Base-by-base conservation (phyloP, 2,329 filamentous ascomycete species). In the Talaromyces sp. region DNA sequence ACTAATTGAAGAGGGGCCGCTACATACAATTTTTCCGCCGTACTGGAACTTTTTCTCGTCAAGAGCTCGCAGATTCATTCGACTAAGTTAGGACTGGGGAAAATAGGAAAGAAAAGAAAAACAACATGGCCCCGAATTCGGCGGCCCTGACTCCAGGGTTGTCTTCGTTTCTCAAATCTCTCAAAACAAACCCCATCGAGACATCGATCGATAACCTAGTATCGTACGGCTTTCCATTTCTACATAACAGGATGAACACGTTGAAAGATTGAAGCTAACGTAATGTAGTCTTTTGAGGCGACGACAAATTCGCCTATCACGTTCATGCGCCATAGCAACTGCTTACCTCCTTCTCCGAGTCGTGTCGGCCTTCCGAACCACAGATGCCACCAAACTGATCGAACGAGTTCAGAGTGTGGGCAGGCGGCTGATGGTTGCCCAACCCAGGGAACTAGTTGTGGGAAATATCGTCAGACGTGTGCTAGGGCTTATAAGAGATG, bases 381-480 rank as follows among this genome's bases (percentile, higher is more conserved):
- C 84, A 65, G 89, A 93, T 74, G 88, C 92, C 54, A 85, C 87
- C 57, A 87, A 88, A 70, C 86, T 99, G 58, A 86, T 98, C 64
- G 85, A 88, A 69, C 88, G 91, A 67, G 88, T 99, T 65, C 88
- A 90, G 67, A 84, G 87, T 64, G 87, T 93, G 25, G 95, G 95
- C 62, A 84, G 87, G 69, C 86, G 87, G 61, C 82, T 99, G 48
- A 88, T 90, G 39, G 86, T 89, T 61, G 93, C 95, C 7, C 92
- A 96, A 70, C 93, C 93, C 16, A 86, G 89, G 65, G 95, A 98
- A 79, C 88, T 96, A 69, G 91, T 92, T 5, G 92, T 97, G 50
- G 93, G 92, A 59, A 99, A 99, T 72, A 93, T 99, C 68, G 91
- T 97, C 54, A 87, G 93, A 65, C 88, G 95, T 66, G 90, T 98